phyloP scores from a whole-genome alignment of 192 early-diverging fungal genomes.

The Piromyces finnis region DNA sequence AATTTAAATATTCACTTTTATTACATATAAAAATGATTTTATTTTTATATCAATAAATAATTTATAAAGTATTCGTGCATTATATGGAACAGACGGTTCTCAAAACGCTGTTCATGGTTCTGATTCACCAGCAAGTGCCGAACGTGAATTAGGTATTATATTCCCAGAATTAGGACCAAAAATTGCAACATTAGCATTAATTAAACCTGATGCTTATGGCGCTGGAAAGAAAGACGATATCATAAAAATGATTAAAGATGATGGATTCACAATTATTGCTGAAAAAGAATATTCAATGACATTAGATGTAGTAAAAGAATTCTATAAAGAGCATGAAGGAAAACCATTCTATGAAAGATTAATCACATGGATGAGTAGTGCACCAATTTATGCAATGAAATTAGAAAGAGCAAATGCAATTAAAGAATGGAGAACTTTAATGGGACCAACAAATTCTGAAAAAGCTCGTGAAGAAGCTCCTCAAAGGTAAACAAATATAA shows the following conservation, averaged over 20 bases:
- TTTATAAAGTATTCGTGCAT: constrained; percentile 17
- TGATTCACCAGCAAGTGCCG: constrained; percentile 24
- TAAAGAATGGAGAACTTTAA: no score
- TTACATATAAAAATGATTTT: no score
- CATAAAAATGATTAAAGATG: neutral
- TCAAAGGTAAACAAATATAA: no score
- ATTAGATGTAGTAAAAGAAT: neutral
- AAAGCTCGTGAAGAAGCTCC: no score
- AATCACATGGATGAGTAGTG: neutral
- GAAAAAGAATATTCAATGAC: constrained; percentile 22
- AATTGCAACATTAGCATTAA: constrained; percentile 11
- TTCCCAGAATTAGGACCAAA: neutral
- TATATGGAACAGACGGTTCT: constrained; percentile 29
- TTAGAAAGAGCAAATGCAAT: no score
- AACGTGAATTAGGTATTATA: constrained; percentile 10
- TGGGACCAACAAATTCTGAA: no score
- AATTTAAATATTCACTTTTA: no score
- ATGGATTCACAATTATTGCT: neutral
- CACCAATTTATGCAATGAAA: neutral
- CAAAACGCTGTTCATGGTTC: constrained; percentile 44
- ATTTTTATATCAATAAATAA: no score
- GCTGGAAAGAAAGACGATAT: neutral
- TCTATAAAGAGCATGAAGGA: neutral
- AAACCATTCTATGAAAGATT: neutral
- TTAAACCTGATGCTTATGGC: neutral